A percentile compares a stretch with the other conserved stretches of the same genome.
These are phyloP conservation scores for Aspergillus sp. DNA, from an alignment of 2,329 filamentous ascomycete species.

Conservation along the genomic window DNA sequence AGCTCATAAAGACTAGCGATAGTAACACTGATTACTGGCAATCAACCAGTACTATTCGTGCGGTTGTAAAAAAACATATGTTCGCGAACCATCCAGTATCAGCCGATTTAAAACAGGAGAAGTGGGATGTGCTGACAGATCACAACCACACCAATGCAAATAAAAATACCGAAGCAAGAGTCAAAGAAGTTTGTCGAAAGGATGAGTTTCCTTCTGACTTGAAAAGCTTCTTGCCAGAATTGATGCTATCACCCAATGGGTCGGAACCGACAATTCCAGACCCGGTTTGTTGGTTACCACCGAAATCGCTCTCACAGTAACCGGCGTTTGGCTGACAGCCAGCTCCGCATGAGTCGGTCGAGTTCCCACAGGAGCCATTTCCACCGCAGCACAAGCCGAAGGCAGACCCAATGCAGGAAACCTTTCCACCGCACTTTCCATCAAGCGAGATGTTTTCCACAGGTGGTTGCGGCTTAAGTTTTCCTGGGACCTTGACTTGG, in stretches of 20 bases:
- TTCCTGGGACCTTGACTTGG: conserved; percentile 16
- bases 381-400: conserved; percentile 37
- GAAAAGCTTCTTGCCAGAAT: conserved; percentile 7
- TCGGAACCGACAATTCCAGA: conserved; percentile 6
- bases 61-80: background rate
- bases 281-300: conserved; percentile 1
- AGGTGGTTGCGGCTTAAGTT: conserved; percentile 12
- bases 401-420: conserved; percentile 34
- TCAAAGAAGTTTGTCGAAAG: background rate
- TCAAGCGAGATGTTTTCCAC: conserved; percentile 28
- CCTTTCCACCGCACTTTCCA: conserved; percentile 35
- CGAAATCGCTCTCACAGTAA: conserved; percentile 22
- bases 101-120: background rate
- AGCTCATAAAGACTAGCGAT: background rate
- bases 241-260: background rate
- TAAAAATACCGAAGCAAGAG: conserved; percentile 11
- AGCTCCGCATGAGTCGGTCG: conserved; percentile 28
- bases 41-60: background rate
- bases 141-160: conserved; percentile 6
- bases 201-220: conserved; percentile 14
- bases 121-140: background rate
- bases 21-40: background rate
- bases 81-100: background rate
- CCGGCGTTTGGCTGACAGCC: conserved; percentile 34
- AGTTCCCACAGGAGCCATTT: conserved; percentile 31